phyloP scores from a whole-genome alignment of 306 rosid species.

The Vicia sativa region DNA sequence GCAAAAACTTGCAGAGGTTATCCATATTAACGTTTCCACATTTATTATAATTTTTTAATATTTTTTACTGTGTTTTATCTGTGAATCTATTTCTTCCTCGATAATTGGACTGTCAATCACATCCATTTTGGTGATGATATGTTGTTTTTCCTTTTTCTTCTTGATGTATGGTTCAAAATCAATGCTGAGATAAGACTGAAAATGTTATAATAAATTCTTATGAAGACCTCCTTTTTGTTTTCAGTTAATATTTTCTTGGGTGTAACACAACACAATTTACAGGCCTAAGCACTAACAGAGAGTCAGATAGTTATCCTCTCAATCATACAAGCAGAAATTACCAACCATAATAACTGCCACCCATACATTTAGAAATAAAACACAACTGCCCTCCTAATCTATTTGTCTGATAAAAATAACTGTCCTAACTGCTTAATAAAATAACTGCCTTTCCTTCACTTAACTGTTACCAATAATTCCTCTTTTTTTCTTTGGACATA shows the following conservation, averaged over 20 bases:
- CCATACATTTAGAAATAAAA: not conserved
- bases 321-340: not conserved
- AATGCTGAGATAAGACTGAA: not conserved
- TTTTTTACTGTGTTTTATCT: slow-evolving; percentile 23
- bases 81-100: not conserved
- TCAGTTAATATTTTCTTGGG: not conserved
- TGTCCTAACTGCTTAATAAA: not conserved
- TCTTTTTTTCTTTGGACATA: not conserved
- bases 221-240: not conserved
- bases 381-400: not conserved
- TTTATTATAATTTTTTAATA: slow-evolving; percentile 15
- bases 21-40: slow-evolving; percentile 35
- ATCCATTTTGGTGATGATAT: slow-evolving; percentile 16
- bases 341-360: not conserved
- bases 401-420: slow-evolving; percentile 1
- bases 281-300: no score
- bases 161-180: slow-evolving; percentile 9
- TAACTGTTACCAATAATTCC: not conserved
- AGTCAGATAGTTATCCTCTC: no score
- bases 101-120: slow-evolving; percentile 20
- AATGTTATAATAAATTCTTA: slow-evolving; percentile 15
- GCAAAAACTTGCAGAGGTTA: slow-evolving; percentile 82
- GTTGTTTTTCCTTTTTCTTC: not conserved
- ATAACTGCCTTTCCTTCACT: not conserved
- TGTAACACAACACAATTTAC: not conserved